phyloP scores from a whole-genome alignment of 169 alveolate genomes.

The Perkinsus olseni region DNA sequence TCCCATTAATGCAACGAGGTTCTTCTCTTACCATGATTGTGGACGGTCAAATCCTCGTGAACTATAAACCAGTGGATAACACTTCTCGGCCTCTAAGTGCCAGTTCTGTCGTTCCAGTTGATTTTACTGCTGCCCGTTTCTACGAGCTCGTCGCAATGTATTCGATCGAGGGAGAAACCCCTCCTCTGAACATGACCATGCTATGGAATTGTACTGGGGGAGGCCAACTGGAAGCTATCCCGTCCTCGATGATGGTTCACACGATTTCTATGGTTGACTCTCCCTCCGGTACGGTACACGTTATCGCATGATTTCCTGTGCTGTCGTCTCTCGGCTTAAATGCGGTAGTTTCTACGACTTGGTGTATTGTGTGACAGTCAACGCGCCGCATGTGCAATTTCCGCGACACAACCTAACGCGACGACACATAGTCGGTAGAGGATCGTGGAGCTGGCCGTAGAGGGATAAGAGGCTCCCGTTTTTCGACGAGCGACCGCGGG shows the following conservation, averaged over 20 bases:
- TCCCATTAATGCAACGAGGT: background rate
- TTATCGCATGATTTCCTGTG: background rate
- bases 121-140: background rate
- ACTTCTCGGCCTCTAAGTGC: background rate
- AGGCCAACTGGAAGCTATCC: background rate
- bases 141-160: background rate
- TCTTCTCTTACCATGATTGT: background rate
- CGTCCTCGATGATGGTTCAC: background rate
- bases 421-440: too few relatives aligned
- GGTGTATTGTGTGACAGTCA: too few relatives aligned
- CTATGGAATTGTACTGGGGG: background rate
- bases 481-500: too few relatives aligned
- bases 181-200: background rate
- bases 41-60: background rate
- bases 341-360: background rate
- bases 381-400: too few relatives aligned
- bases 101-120: background rate
- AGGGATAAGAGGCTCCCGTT: too few relatives aligned
- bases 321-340: background rate
- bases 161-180: background rate
- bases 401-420: too few relatives aligned
- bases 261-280: background rate
- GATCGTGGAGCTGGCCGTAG: too few relatives aligned
- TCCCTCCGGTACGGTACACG: background rate
- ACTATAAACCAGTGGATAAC: background rate